phyloP scores from a whole-genome alignment of 805 yeast species.

The Nakazawaea sp. region DNA sequence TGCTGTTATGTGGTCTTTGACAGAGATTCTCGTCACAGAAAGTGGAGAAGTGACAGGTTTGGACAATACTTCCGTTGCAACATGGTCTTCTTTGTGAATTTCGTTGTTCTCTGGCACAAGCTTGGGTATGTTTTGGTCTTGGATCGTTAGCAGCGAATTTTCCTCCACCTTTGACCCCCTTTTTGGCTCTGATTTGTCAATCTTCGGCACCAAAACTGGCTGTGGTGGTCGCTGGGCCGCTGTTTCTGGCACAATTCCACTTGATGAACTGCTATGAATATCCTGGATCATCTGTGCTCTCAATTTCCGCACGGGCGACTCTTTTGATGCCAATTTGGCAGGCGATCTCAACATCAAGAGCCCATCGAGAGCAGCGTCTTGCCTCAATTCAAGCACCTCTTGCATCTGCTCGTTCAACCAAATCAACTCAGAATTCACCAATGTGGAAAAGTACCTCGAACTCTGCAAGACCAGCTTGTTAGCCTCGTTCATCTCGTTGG shows the following conservation, averaged over 20 bases:
- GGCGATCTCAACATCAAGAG: constrained; percentile 7
- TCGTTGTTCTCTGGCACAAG: background rate
- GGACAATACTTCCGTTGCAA: too few relatives aligned
- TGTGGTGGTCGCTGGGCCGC: constrained; percentile 13
- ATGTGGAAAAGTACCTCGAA: constrained; percentile 31
- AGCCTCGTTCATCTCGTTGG: constrained; percentile 33
- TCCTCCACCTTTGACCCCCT: too few relatives aligned
- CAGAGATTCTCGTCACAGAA: too few relatives aligned
- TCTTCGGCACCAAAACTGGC: constrained; percentile 14
- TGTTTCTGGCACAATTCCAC: background rate
- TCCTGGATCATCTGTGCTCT: constrained; percentile 15
- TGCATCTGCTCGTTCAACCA: constrained; percentile 35
- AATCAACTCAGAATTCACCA: constrained; percentile 30
- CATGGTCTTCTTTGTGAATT: too few relatives aligned
- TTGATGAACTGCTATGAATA: background rate
- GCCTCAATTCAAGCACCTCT: constrained; percentile 20
- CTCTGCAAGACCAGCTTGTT: constrained; percentile 29
- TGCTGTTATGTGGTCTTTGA: too few relatives aligned
- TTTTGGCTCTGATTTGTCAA: constrained; percentile 1
- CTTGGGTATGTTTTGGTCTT: background rate
- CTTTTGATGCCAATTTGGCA: constrained; percentile 17
- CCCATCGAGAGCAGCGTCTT: constrained; percentile 17
- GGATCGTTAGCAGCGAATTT: background rate
- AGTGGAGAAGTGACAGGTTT: too few relatives aligned
- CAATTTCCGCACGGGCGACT: constrained; percentile 20